Percentiles rank a stretch among this genome's conserved stretches.
phyloP scores from a whole-genome alignment of 306 rosid genomes.

The Begonia peltatifolia region DNA sequence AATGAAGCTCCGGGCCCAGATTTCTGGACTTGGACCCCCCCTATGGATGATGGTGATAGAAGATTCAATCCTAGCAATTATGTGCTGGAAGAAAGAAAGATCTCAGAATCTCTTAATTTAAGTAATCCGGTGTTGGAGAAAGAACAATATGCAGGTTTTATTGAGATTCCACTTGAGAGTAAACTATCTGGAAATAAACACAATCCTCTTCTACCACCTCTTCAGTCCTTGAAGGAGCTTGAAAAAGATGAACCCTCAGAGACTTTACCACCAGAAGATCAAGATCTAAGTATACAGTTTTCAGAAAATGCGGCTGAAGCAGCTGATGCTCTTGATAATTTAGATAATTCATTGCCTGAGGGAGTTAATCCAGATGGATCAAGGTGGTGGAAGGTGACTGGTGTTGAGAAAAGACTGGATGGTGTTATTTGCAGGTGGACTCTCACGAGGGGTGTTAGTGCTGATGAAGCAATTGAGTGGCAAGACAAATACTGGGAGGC shows the following conservation, averaged over 20 bases:
- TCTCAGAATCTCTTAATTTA: conserved; percentile 18
- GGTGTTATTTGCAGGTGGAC: conserved; percentile 91
- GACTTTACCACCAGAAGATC: conserved; percentile 36
- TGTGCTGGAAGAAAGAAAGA: conserved; percentile 19
- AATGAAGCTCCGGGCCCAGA: conserved; percentile 74
- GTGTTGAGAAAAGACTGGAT: conserved; percentile 69
- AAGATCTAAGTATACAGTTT: conserved; percentile 31
- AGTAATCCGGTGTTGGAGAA: conserved; percentile 47
- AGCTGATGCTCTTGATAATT: conserved; percentile 44
- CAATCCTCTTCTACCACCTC: conserved; percentile 45
- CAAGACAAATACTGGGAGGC: conserved; percentile 96
- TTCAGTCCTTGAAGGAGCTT: conserved; percentile 48
- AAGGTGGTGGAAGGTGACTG: conserved; percentile 87
- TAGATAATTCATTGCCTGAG: conserved; percentile 15
- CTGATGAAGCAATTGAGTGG: conserved; percentile 67
- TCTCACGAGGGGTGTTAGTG: conserved; percentile 70
- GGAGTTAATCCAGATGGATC: conserved; percentile 65
- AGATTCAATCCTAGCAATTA: conserved; percentile 21
- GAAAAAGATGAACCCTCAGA: conserved; percentile 28
- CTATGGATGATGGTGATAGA: conserved; percentile 16
- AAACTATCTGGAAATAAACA: conserved; percentile 19
- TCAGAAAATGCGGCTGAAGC: conserved; percentile 58
- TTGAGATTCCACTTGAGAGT: conserved; percentile 64
- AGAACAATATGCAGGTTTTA: conserved; percentile 33
- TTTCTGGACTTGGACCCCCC: conserved; percentile 98